Percentiles rank a stretch among this genome's conserved stretches.
These are phyloP conservation scores for Penicillium sp. DNA, from an alignment of 2,329 filamentous ascomycete genomes.

Conservation along the genomic window DNA sequence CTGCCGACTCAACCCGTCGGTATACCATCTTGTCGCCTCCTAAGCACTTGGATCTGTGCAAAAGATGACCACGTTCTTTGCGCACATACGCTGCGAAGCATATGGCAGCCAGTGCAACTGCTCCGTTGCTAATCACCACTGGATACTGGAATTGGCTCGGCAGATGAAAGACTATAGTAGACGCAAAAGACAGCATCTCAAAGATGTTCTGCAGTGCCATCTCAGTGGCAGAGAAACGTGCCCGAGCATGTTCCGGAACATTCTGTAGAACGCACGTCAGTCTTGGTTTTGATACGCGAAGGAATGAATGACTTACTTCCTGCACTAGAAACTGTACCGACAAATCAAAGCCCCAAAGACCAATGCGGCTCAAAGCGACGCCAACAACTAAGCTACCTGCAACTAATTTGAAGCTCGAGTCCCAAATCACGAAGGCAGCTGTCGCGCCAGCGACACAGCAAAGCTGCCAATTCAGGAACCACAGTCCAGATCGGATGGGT, in stretches of 20 bases:
- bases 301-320: conserved; percentile 44
- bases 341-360: conserved; percentile 62
- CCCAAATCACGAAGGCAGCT: conserved; percentile 41
- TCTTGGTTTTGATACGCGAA: neutral
- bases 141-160: conserved; percentile 67
- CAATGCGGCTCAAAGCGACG: conserved; percentile 57
- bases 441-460: conserved; percentile 51
- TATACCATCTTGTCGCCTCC: conserved; percentile 18
- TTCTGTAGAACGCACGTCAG: conserved; percentile 40
- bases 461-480: conserved; percentile 70
- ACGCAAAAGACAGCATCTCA: conserved; percentile 64
- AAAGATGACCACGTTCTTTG: conserved; percentile 57
- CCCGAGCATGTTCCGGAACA: conserved; percentile 57
- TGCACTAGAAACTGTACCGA: conserved; percentile 61
- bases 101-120: conserved; percentile 29
- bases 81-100: conserved; percentile 58
- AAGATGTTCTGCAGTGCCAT: conserved; percentile 67
- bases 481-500: conserved; percentile 64
- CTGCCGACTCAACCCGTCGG: neutral
- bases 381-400: conserved; percentile 52
- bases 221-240: conserved; percentile 67
- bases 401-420: conserved; percentile 33
- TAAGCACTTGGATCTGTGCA: conserved; percentile 44
- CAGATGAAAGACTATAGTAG: conserved; percentile 62
- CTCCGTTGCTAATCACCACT: conserved; percentile 54